Conservation (phyloP, 441 rosid species). For the Euphorbia neoarborescens region DNA sequence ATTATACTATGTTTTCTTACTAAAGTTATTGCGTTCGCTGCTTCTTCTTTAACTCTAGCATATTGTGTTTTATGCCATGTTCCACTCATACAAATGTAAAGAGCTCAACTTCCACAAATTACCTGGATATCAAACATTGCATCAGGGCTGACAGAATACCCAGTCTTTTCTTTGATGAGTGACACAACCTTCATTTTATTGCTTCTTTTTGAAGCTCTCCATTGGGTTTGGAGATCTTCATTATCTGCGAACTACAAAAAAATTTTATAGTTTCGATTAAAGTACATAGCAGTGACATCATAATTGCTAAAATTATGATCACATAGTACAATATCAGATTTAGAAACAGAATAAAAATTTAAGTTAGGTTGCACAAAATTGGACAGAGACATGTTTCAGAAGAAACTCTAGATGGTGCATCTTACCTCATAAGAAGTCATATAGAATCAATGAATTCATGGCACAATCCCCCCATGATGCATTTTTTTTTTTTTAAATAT, state of each 20-base stretch:
- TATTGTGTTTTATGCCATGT: not conserved
- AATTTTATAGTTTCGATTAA: slow-evolving; percentile 19
- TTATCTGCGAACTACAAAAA: slow-evolving; percentile 66
- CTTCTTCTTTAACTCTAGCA: not conserved
- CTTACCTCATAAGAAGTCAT: not conserved
- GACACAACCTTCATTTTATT: slow-evolving; percentile 78
- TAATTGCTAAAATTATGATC: not conserved
- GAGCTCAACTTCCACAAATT: slow-evolving; percentile 13
- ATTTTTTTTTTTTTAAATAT: not conserved
- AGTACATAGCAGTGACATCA: slow-evolving; percentile 7
- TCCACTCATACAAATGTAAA: not conserved
- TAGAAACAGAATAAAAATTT: not conserved
- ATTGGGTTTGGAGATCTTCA: slow-evolving; percentile 66
- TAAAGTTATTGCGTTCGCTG: not conserved
- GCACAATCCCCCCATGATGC: too few species aligned
- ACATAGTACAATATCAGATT: not conserved
- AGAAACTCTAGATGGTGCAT: not conserved
- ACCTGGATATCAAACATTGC: slow-evolving; percentile 98
- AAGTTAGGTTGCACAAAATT: not conserved
- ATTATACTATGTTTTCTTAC: not conserved
- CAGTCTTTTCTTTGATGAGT: slow-evolving; percentile 67
- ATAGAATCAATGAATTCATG: too few species aligned
- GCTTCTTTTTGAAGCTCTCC: slow-evolving; percentile 70
- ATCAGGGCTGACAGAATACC: slow-evolving; percentile 74
- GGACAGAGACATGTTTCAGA: not conserved